Evolutionary conservation across 345 rosid genomes (phyloP), one percentile per base, ranked within the genome.

Genomic region (Carallia pectinifolia): DNA sequence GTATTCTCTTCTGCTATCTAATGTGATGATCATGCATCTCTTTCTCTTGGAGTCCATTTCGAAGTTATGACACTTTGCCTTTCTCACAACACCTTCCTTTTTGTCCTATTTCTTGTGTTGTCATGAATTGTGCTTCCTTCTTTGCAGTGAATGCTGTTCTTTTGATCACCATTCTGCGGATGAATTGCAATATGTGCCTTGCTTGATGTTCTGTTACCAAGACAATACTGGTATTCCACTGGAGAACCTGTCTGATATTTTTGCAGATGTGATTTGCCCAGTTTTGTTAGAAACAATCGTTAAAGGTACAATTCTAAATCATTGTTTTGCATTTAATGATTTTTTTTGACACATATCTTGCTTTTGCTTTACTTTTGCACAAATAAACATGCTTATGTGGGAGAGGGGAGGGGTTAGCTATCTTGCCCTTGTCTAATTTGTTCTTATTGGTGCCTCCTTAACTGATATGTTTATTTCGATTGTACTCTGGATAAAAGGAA

Each of bases 261-360:
- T 92, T 67, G 82, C 90, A 63, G 83, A 88, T 70, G 72, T 80
- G 58, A 81, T 95, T 53, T 95, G 82, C 79, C 97, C 97, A 16
- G 88, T 85, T 77, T 74, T 95, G 67, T 74, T 87, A 66, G 90
- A 90, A 69, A 85, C 97, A 40, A 81, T 89, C 53, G 85, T 95
- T 83, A 95, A 92, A 88, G 99, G 99, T 95, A 83, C 61, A 18
- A 12, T 15, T 56, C 44, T 58, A 61, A 40, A 53, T 53, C 27
- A 34, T 73, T 71, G 47, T 37, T 53, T 16, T 47, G 68, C 67
- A 44, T 66, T 40, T 33, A 53, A 63, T 65, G 34, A 50, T 58
- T 5, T 58, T 29, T 69, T 74, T 62, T 18, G 34, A 33, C 37
- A 56, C 29, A 9, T 27, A 8, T 56, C 60, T 44, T 44, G 17